These are phyloP conservation scores for Carnegiea gigantea DNA, from an alignment of 179 eudicot genomes.

Conservation along the genomic window DNA sequence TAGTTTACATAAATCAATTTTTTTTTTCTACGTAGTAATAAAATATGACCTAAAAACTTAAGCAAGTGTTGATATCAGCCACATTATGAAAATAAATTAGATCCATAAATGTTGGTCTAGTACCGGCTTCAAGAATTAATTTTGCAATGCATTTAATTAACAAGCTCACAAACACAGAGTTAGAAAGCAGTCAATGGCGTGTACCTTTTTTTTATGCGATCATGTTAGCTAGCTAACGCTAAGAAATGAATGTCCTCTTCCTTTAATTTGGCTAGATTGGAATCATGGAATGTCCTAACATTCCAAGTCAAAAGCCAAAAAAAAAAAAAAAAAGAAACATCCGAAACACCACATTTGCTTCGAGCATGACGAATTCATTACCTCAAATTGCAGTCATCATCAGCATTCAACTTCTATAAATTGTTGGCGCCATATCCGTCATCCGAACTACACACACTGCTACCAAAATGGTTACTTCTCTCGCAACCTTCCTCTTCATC, in stretches of 20 bases:
- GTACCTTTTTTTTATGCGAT: neutral
- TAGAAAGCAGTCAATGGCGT: neutral
- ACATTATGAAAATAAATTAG: neutral
- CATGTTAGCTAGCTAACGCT: neutral
- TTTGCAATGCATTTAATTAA: too few relatives aligned
- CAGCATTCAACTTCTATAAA: slow-evolving; percentile 18
- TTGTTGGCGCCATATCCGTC: neutral
- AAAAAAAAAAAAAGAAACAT: too few relatives aligned
- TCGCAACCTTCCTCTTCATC: slow-evolving; percentile 7
- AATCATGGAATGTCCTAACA: too few relatives aligned
- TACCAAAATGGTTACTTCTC: slow-evolving; percentile 12
- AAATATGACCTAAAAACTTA: too few relatives aligned
- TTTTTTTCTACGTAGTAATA: too few relatives aligned
- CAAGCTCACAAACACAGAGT: too few relatives aligned
- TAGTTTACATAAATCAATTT: too few relatives aligned
- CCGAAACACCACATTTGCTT: too few relatives aligned
- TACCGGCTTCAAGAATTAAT: neutral
- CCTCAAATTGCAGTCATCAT: slow-evolving; percentile 36
- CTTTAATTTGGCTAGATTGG: neutral
- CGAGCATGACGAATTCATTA: slow-evolving; percentile 32
- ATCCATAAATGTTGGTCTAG: neutral
- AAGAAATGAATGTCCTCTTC: neutral
- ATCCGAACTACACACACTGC: slow-evolving; percentile 7
- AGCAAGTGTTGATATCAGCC: too few relatives aligned
- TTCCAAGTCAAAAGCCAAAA: too few relatives aligned